phyloP scores from a whole-genome alignment of 257 asterid genomes.

The Vinca minor region DNA sequence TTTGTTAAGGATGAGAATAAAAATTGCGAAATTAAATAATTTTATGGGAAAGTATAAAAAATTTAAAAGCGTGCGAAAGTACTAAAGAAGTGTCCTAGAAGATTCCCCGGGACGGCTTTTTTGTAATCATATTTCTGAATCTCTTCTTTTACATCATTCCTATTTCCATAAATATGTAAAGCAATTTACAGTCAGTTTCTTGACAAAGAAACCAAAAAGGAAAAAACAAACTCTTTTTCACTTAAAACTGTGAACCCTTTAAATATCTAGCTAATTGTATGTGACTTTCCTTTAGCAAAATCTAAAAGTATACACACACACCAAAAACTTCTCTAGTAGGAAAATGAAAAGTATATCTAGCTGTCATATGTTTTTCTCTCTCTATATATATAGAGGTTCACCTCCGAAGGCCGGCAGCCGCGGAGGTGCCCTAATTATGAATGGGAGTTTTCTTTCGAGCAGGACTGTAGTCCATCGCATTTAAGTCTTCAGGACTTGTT shows the following conservation, averaged over 20 bases:
- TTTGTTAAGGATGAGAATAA: too few species aligned
- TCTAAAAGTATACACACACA: background rate
- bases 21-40: too few species aligned
- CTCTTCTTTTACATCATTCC: background rate
- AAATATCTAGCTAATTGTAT: background rate
- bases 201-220: background rate
- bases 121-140: too few species aligned
- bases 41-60: too few species aligned
- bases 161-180: too few species aligned
- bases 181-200: background rate
- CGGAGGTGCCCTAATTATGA: background rate
- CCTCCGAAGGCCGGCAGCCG: background rate
- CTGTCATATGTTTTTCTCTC: background rate
- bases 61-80: too few species aligned
- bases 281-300: background rate
- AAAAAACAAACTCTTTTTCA: background rate
- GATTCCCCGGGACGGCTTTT: too few species aligned
- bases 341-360: background rate
- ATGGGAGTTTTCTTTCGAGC: conserved; percentile 9
- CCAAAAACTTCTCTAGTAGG: background rate
- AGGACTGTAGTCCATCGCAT: conserved; percentile 8
- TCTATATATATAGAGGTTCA: background rate
- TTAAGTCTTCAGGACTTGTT: background rate
- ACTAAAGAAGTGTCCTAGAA: too few species aligned
- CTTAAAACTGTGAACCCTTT: background rate